These are phyloP conservation scores for Chaetomium sp. DNA, from an alignment of 2,329 filamentous ascomycete genomes.

Conservation along the genomic window DNA sequence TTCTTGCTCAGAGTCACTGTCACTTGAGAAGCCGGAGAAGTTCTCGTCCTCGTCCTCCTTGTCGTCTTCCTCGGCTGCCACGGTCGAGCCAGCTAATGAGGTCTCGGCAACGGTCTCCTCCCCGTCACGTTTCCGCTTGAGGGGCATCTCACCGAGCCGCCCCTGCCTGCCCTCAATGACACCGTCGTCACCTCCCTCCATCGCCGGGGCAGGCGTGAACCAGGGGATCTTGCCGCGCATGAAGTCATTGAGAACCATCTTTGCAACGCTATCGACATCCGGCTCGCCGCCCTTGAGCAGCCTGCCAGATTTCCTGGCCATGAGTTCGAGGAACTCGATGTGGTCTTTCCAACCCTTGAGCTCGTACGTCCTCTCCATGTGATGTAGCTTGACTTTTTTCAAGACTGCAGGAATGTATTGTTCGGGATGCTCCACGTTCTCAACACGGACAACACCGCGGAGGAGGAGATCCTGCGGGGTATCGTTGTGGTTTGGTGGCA, in stretches of 20 bases:
- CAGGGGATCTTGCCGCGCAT: constrained; percentile 93
- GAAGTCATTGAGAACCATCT: constrained; percentile 97
- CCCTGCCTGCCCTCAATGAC: constrained; percentile 72
- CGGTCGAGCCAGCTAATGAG: constrained; percentile 36
- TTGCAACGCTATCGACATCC: constrained; percentile 91
- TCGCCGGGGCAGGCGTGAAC: constrained; percentile 79
- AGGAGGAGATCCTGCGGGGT: constrained; percentile 86
- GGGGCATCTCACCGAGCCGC: constrained; percentile 81
- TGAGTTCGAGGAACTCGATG: constrained; percentile 80
- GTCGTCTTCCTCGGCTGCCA: constrained; percentile 29
- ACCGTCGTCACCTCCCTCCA: constrained; percentile 54
- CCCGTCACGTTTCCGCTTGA: constrained; percentile 71
- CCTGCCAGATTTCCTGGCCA: constrained; percentile 84
- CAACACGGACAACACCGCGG: constrained; percentile 87
- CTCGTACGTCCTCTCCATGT: constrained; percentile 92
- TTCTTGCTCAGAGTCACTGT: constrained; percentile 41
- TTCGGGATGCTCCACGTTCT: constrained; percentile 94
- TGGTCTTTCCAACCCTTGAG: constrained; percentile 76
- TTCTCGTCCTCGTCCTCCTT: constrained; percentile 43
- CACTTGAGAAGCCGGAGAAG: constrained; percentile 54
- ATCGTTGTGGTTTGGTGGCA: constrained; percentile 83
- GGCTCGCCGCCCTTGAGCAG: constrained; percentile 91
- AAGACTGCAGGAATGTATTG: constrained; percentile 91
- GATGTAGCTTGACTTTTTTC: constrained; percentile 76
- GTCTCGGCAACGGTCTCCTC: constrained; percentile 47